Evolutionary conservation across 1,284 basidiomycete species (phyloP).

Genomic region (Fomes fomentarius): DNA sequence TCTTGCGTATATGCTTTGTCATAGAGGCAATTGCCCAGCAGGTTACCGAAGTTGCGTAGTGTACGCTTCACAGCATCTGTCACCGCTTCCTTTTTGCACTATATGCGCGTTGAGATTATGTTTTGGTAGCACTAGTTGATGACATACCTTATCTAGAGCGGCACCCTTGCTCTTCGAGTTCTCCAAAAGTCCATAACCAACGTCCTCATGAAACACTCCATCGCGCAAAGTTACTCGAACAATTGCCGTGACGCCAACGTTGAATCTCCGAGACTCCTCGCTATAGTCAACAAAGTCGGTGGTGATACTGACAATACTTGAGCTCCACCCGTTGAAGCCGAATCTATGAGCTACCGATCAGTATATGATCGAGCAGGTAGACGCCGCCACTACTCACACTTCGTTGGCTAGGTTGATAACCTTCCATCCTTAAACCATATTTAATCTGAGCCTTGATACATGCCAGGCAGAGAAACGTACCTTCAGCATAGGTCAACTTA

Average conservation of each 20-base stretch:
- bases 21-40: conserved; percentile 95
- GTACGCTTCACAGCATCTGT: conserved; percentile 94
- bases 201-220: conserved; percentile 91
- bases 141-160: conserved; percentile 88
- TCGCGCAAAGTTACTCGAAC: conserved; percentile 88
- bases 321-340: conserved; percentile 98
- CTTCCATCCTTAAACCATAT: conserved; percentile 77
- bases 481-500: conserved; percentile 95
- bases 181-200: conserved; percentile 89
- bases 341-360: conserved; percentile 37
- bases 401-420: conserved; percentile 97
- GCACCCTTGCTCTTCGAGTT: conserved; percentile 85
- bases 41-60: conserved; percentile 90
- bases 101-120: conserved; percentile 5
- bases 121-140: background rate
- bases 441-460: background rate
- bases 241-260: conserved; percentile 83
- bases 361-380: background rate
- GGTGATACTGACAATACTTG: conserved; percentile 77
- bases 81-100: conserved; percentile 98
- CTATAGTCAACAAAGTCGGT: conserved; percentile 77
- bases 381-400: conserved; percentile 51
- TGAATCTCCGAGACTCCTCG: conserved; percentile 69
- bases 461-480: conserved; percentile 7
- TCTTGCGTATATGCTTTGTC: conserved; percentile 89